Conservation (phyloP, 2,329 filamentous ascomycete species). For the Nannizziopsis arthrosporioides region DNA sequence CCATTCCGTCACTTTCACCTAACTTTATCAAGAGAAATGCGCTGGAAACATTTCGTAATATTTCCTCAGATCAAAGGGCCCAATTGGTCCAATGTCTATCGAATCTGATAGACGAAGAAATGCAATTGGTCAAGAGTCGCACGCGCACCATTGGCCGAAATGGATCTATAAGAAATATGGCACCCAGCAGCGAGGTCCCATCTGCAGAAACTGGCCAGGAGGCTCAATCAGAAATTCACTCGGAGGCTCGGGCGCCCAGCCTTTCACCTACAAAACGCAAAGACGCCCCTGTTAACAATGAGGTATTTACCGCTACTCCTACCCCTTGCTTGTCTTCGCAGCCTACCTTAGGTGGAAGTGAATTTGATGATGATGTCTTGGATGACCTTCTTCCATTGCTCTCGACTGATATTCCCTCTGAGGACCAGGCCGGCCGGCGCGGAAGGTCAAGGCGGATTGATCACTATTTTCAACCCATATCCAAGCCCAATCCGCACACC, state of each 20-base stretch:
- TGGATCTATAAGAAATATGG: too few relatives aligned
- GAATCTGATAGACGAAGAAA: neutral
- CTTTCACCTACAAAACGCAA: slow-evolving; percentile 15
- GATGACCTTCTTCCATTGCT: slow-evolving; percentile 13
- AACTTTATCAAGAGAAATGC: slow-evolving; percentile 1
- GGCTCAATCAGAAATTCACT: neutral
- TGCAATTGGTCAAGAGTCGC: neutral
- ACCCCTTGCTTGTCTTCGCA: neutral
- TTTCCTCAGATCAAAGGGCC: slow-evolving; percentile 1
- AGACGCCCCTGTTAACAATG: slow-evolving; percentile 11
- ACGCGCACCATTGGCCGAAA: neutral
- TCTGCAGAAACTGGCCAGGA: too few relatives aligned
- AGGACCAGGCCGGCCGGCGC: slow-evolving; percentile 12
- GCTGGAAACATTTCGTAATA: neutral
- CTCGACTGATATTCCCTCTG: slow-evolving; percentile 16
- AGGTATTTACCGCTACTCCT: slow-evolving; percentile 22
- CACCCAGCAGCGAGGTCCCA: too few relatives aligned
- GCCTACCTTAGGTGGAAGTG: neutral
- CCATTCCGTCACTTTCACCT: slow-evolving; percentile 14
- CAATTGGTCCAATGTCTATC: slow-evolving; percentile 5
- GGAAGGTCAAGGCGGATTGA: slow-evolving; percentile 16
- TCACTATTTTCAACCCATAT: neutral
- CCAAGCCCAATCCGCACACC: neutral
- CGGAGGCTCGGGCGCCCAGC: neutral
- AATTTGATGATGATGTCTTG: slow-evolving; percentile 17